These are phyloP conservation scores for Ophiocordyceps unilateralis DNA, from an alignment of 2,329 filamentous ascomycete genomes.

Conservation along the genomic window DNA sequence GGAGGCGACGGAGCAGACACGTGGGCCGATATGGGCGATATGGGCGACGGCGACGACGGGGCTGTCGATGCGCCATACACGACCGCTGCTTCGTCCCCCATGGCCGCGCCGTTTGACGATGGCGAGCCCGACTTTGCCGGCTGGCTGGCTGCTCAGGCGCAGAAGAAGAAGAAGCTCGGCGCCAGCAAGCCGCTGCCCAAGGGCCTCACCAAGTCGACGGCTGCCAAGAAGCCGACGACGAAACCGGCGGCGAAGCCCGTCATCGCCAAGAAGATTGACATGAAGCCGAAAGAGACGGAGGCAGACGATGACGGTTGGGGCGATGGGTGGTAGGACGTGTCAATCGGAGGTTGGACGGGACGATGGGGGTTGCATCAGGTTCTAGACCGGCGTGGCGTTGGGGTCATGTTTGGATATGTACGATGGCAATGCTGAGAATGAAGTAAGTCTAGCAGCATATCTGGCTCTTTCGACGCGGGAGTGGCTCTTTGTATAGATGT, in stretches of 20 bases:
- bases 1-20: slow-evolving; percentile 52
- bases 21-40: slow-evolving; percentile 57
- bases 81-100: slow-evolving; percentile 12
- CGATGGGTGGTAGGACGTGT: slow-evolving; percentile 8
- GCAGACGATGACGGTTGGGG: slow-evolving; percentile 49
- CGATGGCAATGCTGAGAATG: too few relatives aligned
- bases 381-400: too few relatives aligned
- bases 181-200: slow-evolving; percentile 57
- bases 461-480: too few relatives aligned
- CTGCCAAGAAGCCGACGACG: slow-evolving; percentile 21
- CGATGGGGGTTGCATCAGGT: too few relatives aligned
- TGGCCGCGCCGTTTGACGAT: slow-evolving; percentile 51
- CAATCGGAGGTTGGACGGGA: too few relatives aligned
- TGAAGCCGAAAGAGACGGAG: slow-evolving; percentile 42
- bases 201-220: slow-evolving; percentile 49
- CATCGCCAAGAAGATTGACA: slow-evolving; percentile 53
- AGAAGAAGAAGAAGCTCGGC: slow-evolving; percentile 52
- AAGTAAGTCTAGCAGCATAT: too few relatives aligned
- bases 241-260: slow-evolving; percentile 27
- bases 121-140: slow-evolving; percentile 91
- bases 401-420: too few relatives aligned
- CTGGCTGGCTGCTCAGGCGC: slow-evolving; percentile 76
- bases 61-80: slow-evolving; percentile 15
- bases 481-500: too few relatives aligned
- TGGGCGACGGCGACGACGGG: slow-evolving; percentile 37